A percentile compares a stretch with the other conserved stretches of the same genome.
phyloP scores from a whole-genome alignment of 2,329 filamentous ascomycete species.

The Pseudocercospora macadamiae region DNA sequence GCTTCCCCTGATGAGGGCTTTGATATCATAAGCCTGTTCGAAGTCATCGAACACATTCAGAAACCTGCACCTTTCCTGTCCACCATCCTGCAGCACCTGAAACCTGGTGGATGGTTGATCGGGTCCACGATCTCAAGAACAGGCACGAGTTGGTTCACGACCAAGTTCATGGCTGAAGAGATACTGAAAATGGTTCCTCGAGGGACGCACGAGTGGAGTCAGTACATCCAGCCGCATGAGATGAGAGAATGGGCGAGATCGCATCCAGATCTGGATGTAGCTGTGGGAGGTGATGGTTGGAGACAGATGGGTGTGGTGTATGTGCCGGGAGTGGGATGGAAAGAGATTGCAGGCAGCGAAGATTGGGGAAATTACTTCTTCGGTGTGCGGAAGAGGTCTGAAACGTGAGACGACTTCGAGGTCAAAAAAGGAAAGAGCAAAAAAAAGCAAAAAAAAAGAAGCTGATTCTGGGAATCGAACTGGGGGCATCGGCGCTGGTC shows the following conservation, averaged over 20 bases:
- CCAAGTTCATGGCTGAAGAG: slow-evolving; percentile 89
- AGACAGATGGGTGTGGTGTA: slow-evolving; percentile 82
- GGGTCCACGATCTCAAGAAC: slow-evolving; percentile 91
- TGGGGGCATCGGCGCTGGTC: background rate
- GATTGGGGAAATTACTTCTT: slow-evolving; percentile 96
- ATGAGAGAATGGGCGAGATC: slow-evolving; percentile 55
- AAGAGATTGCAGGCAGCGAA: slow-evolving; percentile 77
- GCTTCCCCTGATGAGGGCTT: slow-evolving; percentile 51
- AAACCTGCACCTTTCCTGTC: slow-evolving; percentile 74
- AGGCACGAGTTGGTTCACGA: slow-evolving; percentile 86
- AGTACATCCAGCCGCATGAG: slow-evolving; percentile 90
- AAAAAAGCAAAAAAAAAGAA: background rate
- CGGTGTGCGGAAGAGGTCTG: slow-evolving; percentile 64
- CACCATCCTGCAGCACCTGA: slow-evolving; percentile 72
- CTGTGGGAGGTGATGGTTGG: slow-evolving; percentile 70
- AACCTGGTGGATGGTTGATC: slow-evolving; percentile 89
- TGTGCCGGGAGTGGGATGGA: slow-evolving; percentile 89
- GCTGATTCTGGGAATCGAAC: too few relatives aligned
- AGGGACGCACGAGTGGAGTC: slow-evolving; percentile 94
- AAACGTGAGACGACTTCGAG: background rate
- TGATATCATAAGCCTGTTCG: slow-evolving; percentile 86
- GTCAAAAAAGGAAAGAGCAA: background rate
- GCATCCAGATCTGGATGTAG: slow-evolving; percentile 45
- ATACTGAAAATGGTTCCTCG: slow-evolving; percentile 82
- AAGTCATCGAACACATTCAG: slow-evolving; percentile 92